These are phyloP conservation scores for Agroathelia rolfsii DNA, from an alignment of 1,284 basidiomycete genomes.

Conservation along the genomic window DNA sequence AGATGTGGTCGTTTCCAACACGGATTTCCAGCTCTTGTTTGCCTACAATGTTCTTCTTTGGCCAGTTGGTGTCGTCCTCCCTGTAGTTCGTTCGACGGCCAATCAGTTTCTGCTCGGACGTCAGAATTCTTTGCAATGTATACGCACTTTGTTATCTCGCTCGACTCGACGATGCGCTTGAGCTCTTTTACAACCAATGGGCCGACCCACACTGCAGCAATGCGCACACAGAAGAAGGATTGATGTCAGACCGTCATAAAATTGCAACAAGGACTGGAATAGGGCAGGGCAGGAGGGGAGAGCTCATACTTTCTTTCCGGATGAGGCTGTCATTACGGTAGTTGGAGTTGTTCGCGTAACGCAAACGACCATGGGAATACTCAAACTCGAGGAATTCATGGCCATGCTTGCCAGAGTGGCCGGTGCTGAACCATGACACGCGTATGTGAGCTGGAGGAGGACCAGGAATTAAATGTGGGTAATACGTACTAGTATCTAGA, in stretches of 20 bases:
- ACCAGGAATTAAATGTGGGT: slow-evolving; percentile 6
- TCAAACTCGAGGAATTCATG: slow-evolving; percentile 99
- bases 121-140: background rate
- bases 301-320: slow-evolving; percentile 88
- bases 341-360: slow-evolving; percentile 99
- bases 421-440: slow-evolving; percentile 49
- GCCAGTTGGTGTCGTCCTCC: slow-evolving; percentile 98
- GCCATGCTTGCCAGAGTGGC: slow-evolving; percentile 92
- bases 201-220: slow-evolving; percentile 79
- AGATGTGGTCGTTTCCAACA: slow-evolving; percentile 91
- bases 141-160: slow-evolving; percentile 88
- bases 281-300: background rate
- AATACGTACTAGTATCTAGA: slow-evolving; percentile 84
- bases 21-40: slow-evolving; percentile 96
- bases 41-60: slow-evolving; percentile 96
- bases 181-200: slow-evolving; percentile 88
- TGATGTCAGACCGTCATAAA: slow-evolving; percentile 4
- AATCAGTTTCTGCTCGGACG: background rate
- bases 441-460: slow-evolving; percentile 2
- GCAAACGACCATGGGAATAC: slow-evolving; percentile 89
- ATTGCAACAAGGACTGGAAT: slow-evolving; percentile 2
- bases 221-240: slow-evolving; percentile 4
- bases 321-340: slow-evolving; percentile 96
- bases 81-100: slow-evolving; percentile 29
- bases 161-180: slow-evolving; percentile 88